Evolutionary conservation across 2,329 filamentous ascomycete genomes (phyloP), one percentile per base, ranked within the genome.

Genomic region (Alternaria sp.): DNA sequence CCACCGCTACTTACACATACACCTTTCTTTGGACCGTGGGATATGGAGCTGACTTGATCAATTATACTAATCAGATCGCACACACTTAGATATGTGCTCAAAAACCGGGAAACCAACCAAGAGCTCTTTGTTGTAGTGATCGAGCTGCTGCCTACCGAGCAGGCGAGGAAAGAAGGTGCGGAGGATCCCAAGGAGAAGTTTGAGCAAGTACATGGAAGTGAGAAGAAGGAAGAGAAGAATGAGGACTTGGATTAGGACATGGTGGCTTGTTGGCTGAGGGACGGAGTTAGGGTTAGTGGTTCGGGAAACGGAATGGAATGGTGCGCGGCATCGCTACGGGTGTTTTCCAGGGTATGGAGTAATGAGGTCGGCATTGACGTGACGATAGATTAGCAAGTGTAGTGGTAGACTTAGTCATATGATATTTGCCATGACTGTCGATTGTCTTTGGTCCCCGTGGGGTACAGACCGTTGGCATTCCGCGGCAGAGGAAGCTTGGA

Each of bases 11-110:
- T 48, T 4, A 24, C 46, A 2, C 2, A n/a, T 5, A 20, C 4
- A 41, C 2, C 3, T 51, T 55, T 55, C 12, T 18, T 55, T 56
- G 51, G 57, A 57, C 28, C 55, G 36, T 41, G 38, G 42, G 56
- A 42, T 14, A 46, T 24, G 61, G 47, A 46, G 62, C 65, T 68
- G 62, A 68, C 57, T 46, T 48, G 57, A 30, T 12, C n/a, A 42
- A 41, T 55, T 51, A 34, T 38, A 65, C 75, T 77, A 70, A 75
- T 71, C 85, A 87, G 91, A 84, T 90, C 91, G 83, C 92, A 96
- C 81, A 85, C 89, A 68, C 87, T 96, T 81, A 94, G 94, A 86
- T 97, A 98, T 80, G 92, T 96, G 59, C 85, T 98, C 74, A 94
- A 94, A 75, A 91, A 97, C 79, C 88, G 87, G 62, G 79, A 83